A percentile compares a stretch with the other conserved stretches of the same genome.
These are phyloP conservation scores for Coemansia sp. DNA, from an alignment of 192 early-diverging fungal genomes.

Conservation along the genomic window DNA sequence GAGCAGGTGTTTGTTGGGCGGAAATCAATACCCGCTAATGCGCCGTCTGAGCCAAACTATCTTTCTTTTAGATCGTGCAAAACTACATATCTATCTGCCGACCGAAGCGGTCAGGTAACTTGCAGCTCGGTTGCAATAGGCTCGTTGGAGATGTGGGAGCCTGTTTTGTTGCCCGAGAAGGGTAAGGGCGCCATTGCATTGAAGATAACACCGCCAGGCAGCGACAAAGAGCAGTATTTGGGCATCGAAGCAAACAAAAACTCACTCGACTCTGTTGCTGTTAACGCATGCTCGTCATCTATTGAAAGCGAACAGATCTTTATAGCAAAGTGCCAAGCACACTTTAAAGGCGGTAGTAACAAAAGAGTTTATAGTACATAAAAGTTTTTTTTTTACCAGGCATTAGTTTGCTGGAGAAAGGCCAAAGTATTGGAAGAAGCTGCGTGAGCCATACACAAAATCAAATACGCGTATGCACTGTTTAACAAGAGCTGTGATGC, in stretches of 20 bases:
- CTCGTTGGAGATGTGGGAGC: conserved; percentile 40
- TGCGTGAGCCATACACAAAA: conserved; percentile 67
- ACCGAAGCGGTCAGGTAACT: conserved; percentile 7
- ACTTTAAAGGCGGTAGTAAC: background rate
- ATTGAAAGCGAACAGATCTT: conserved; percentile 6
- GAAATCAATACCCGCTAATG: conserved; percentile 20
- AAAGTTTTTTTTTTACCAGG: too few relatives aligned
- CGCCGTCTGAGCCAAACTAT: conserved; percentile 3
- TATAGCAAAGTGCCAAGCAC: conserved; percentile 11
- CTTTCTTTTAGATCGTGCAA: conserved; percentile 30
- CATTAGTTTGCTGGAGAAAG: background rate
- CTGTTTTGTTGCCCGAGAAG: conserved; percentile 26
- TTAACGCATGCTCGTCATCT: background rate
- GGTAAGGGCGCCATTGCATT: conserved; percentile 41
- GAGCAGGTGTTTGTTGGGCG: conserved; percentile 49
- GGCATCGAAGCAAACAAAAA: background rate
- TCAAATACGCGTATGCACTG: conserved; percentile 72
- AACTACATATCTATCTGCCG: conserved; percentile 24
- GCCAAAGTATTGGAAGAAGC: conserved; percentile 62
- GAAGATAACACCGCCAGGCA: conserved; percentile 15
- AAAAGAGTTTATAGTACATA: background rate
- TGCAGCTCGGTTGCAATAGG: conserved; percentile 32
- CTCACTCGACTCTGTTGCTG: background rate
- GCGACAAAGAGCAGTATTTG: conserved; percentile 12
- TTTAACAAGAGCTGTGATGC: conserved; percentile 69